Conservation (phyloP, 352 stramenopile genomes). For the Pythium brassicae region DNA sequence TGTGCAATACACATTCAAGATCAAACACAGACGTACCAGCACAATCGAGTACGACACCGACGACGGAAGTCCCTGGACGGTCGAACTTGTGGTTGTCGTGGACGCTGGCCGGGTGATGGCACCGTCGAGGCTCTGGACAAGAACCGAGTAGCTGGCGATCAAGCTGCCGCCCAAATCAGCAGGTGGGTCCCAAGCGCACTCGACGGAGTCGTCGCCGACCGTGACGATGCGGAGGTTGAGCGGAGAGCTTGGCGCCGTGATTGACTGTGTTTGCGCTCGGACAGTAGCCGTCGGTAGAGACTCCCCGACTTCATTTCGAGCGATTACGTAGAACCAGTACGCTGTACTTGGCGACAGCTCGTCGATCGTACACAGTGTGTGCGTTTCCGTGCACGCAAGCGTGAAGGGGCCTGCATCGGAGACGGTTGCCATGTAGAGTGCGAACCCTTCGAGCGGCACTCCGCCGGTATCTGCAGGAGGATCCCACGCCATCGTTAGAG, state of each 20-base stretch:
- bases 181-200: conserved; percentile 29
- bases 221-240: conserved; percentile 22
- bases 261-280: conserved; percentile 16
- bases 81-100: background rate
- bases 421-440: conserved; percentile 21
- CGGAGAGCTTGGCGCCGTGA: conserved; percentile 27
- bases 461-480: conserved; percentile 40
- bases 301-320: conserved; percentile 29
- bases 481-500: conserved; percentile 31
- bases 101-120: background rate
- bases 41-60: conserved; percentile 32
- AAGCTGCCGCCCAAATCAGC: conserved; percentile 31
- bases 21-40: conserved; percentile 18
- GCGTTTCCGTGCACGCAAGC: conserved; percentile 17
- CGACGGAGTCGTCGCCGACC: conserved; percentile 24
- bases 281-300: conserved; percentile 22
- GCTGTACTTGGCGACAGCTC: conserved; percentile 19
- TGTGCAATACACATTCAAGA: background rate
- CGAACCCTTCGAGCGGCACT: conserved; percentile 29
- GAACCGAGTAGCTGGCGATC: conserved; percentile 29
- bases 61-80: conserved; percentile 4
- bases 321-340: conserved; percentile 41
- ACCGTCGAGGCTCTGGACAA: conserved; percentile 12
- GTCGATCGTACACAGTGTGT: conserved; percentile 23
- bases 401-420: conserved; percentile 15